These are phyloP conservation scores for Penicillium sp. DNA, from an alignment of 2,329 filamentous ascomycete species.

Conservation along the genomic window DNA sequence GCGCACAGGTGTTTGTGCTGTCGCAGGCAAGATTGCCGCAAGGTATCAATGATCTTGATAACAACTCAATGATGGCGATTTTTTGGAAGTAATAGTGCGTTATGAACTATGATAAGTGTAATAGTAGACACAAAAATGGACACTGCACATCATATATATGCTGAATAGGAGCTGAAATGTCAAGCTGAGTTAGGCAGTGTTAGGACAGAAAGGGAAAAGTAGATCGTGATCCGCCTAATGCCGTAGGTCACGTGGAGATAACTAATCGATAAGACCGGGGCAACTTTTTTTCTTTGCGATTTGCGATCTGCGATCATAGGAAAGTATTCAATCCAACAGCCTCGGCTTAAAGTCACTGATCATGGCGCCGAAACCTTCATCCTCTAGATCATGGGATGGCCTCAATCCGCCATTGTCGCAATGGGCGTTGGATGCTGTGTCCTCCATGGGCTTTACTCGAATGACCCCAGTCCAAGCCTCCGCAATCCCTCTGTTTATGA, in stretches of 20 bases:
- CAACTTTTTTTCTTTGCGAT: conserved; percentile 21
- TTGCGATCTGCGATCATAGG: conserved; percentile 2
- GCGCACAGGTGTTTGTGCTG: conserved; percentile 13
- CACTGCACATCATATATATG: conserved; percentile 7
- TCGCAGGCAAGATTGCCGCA: conserved; percentile 26
- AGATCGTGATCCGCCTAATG: conserved; percentile 11
- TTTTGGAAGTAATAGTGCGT: conserved; percentile 4
- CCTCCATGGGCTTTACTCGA: conserved; percentile 78
- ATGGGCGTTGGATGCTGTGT: conserved; percentile 84
- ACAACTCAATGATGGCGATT: conserved; percentile 39
- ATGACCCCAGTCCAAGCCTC: conserved; percentile 96
- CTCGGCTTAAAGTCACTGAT: not conserved
- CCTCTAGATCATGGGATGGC: conserved; percentile 64
- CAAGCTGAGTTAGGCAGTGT: conserved; percentile 4
- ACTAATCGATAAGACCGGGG: conserved; percentile 34
- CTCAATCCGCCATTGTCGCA: conserved; percentile 69
- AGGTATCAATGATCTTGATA: conserved; percentile 20
- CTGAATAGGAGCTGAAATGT: not conserved
- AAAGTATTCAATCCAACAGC: not conserved
- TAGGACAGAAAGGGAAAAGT: conserved; percentile 10
- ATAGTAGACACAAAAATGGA: conserved; percentile 1
- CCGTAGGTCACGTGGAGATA: conserved; percentile 28
- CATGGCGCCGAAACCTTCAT: conserved; percentile 45
- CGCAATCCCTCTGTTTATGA: conserved; percentile 82
- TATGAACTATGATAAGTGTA: not conserved